phyloP scores from a whole-genome alignment of 305 asterid genomes.

The Stenogyne calaminthoides region DNA sequence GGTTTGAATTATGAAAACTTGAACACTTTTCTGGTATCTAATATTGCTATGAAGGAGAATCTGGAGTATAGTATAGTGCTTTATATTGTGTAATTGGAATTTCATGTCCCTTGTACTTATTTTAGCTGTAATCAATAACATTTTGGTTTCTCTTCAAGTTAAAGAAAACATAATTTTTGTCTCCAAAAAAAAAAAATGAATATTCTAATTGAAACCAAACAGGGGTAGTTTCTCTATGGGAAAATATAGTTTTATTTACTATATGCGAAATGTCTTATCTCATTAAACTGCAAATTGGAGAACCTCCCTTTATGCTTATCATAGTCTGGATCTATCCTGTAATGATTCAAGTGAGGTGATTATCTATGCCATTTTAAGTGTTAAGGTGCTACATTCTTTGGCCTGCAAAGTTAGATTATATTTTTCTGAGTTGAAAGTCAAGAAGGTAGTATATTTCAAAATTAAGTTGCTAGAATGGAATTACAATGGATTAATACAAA shows the following conservation, averaged over 20 bases:
- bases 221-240: neutral
- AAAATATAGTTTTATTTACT: neutral
- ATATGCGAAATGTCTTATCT: conserved; percentile 1
- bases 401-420: neutral
- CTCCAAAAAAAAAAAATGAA: neutral
- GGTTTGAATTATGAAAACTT: no score
- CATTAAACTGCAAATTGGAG: conserved; percentile 14
- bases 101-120: neutral
- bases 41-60: neutral
- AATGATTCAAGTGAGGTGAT: neutral
- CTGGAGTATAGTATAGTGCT: neutral
- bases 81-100: neutral
- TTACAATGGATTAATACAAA: neutral
- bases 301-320: conserved; percentile 7
- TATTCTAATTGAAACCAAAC: neutral
- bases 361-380: neutral
- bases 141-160: neutral
- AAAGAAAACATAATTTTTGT: neutral
- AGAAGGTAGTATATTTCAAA: neutral
- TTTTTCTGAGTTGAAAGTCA: neutral
- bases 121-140: neutral
- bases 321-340: neutral
- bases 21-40: no score
- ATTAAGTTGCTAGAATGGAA: neutral
- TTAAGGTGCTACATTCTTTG: neutral